Percentiles rank a stretch among this genome's conserved stretches.
phyloP scores from a whole-genome alignment of 768 basidiomycete species.

The Infundibulicybe gibba region DNA sequence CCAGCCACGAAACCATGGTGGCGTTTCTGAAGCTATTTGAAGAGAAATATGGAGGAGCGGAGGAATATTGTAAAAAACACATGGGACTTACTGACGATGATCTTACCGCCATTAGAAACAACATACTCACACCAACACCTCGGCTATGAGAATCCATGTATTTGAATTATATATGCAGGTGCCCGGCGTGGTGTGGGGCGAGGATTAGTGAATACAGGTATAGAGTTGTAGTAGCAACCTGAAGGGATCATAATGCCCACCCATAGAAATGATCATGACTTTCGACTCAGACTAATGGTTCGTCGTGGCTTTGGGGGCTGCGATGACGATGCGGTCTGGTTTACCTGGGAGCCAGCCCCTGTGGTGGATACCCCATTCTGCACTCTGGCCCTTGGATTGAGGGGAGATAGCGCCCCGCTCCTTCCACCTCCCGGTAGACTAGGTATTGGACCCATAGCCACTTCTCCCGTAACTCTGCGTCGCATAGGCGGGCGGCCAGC shows the following conservation, averaged over 20 bases:
- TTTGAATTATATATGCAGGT: constrained; percentile 3
- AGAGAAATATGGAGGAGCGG: constrained; percentile 64
- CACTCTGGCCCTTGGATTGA: constrained; percentile 69
- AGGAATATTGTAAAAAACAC: constrained; percentile 55
- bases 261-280: too few species aligned
- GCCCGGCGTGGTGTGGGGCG: constrained; percentile 9
- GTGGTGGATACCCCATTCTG: constrained; percentile 25
- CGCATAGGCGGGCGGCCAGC: constrained; percentile 45
- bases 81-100: constrained; percentile 63
- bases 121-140: constrained; percentile 39
- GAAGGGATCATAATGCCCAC: too few species aligned
- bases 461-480: constrained; percentile 60
- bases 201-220: too few species aligned
- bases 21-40: constrained; percentile 61
- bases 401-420: constrained; percentile 56
- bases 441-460: constrained; percentile 22
- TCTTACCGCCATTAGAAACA: constrained; percentile 51
- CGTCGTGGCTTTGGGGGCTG: constrained; percentile 37
- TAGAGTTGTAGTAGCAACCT: too few species aligned
- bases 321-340: constrained; percentile 6
- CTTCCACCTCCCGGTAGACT: constrained; percentile 26
- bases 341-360: not conserved
- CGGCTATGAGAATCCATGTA: too few species aligned
- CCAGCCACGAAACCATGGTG: constrained; percentile 73
- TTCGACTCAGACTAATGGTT: constrained; percentile 33